Base-by-base conservation (phyloP, 257 asterid species). In the Solanum gandarillasii region DNA sequence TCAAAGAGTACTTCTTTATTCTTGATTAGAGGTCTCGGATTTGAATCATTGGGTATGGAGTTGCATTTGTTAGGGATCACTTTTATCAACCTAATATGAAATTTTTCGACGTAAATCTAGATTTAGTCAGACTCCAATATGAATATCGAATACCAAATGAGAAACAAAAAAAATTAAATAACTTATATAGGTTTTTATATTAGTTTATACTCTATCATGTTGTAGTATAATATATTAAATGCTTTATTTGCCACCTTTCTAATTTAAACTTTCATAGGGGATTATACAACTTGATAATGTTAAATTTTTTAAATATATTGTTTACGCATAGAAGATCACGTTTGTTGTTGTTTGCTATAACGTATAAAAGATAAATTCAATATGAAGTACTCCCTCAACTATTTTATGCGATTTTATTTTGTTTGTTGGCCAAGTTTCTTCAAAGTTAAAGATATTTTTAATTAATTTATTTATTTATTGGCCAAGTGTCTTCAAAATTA, bases 11-110 rank as follows among this genome's bases (percentile, higher is more conserved):
- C 3, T 52, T 2, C 0, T 18, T 18, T 1, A 18, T 52, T 18
- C 0, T 52, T 52, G 2, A 52, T 2, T 0, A 52, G 4, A 52
- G 21, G 9, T 6, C 3, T 52, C 0, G 1, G 9, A 7, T 52
- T 52, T 52, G 0, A 52, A 0, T 6, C 0, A 6, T 52, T 18
- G 1, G 1, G 1, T 18, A 52, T 2, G 8, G 0, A 52, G 0
- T 20, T 0, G 1, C 1, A 2, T 52, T 52, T 52, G 3, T 52
- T 52, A 16, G 23, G 0, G 0, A 18, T 1, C 9, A 3, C 1
- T 6, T 52, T 6, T 39, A 39, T 39, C 46, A 39, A 39, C 1
- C 46, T 9, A 39, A 3, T 39, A 0, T 18, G 1, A 6, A 1
- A 6, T 16, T 16, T 52, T 52, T 52, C 0, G 4, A 2, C 0